A percentile compares a stretch with the other conserved stretches of the same genome.
Evolutionary conservation across 2,329 filamentous ascomycete genomes (phyloP).

Genomic region (Chaetomium sp.): DNA sequence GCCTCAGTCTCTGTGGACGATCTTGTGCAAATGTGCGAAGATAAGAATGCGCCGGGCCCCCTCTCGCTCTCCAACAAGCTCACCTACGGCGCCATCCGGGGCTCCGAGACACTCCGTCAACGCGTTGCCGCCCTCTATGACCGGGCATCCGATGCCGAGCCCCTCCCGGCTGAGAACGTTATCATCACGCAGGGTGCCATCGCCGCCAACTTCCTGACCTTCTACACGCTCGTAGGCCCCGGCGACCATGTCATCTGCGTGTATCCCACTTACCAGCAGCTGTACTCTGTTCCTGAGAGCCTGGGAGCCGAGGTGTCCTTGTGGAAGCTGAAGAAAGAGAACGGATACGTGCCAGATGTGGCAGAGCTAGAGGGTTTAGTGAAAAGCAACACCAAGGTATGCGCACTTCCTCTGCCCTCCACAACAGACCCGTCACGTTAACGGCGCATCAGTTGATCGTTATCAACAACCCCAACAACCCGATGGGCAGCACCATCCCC

Average conservation of each 20-base stretch:
- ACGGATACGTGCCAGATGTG: conserved; percentile 68
- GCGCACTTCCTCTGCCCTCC: conserved; percentile 36
- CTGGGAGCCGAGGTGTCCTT: conserved; percentile 76
- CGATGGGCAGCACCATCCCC: conserved; percentile 71
- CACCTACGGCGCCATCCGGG: conserved; percentile 73
- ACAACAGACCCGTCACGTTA: background rate
- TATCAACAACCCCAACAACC: conserved; percentile 78
- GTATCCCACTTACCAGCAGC: conserved; percentile 83
- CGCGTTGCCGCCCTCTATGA: conserved; percentile 68
- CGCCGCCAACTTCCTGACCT: conserved; percentile 77
- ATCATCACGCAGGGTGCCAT: conserved; percentile 81
- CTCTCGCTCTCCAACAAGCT: conserved; percentile 60
- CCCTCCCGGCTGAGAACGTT: conserved; percentile 59
- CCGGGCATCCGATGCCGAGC: conserved; percentile 48
- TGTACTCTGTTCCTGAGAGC: conserved; percentile 73
- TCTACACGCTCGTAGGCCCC: conserved; percentile 70
- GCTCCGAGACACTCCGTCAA: conserved; percentile 62
- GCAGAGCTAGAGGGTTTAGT: conserved; percentile 67
- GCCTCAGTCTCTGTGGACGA: conserved; percentile 73
- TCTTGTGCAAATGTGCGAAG: conserved; percentile 60
- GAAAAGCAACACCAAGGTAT: conserved; percentile 69
- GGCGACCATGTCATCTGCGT: conserved; percentile 86
- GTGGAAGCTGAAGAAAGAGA: conserved; percentile 68
- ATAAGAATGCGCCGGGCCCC: conserved; percentile 48
- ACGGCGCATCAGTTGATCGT: conserved; percentile 48